A percentile compares a stretch with the other conserved stretches of the same genome.
Evolutionary conservation across 1,284 basidiomycete species (phyloP).

Genomic region (Cerioporus squamosus): DNA sequence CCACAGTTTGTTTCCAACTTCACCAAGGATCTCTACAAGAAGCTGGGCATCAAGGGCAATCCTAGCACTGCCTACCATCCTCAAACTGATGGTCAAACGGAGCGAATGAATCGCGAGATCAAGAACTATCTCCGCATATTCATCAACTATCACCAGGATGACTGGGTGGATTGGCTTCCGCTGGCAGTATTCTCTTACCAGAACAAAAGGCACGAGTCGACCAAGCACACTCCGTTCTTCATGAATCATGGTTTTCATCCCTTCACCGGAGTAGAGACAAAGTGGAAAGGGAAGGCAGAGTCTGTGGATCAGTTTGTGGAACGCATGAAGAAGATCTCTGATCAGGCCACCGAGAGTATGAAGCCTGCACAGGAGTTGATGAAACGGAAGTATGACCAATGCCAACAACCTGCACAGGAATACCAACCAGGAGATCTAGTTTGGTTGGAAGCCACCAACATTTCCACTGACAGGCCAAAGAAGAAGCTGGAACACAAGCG

Average conservation of each 20-base stretch:
- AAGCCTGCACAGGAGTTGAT: conserved; percentile 2
- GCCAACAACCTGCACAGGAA: not conserved
- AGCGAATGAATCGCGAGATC: conserved; percentile 36
- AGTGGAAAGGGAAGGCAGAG: not conserved
- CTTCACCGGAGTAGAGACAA: conserved; percentile 6
- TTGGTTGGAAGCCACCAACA: conserved; percentile 33
- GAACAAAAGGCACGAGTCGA: conserved; percentile 28
- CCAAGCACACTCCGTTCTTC: conserved; percentile 35
- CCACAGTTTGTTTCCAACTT: conserved; percentile 35
- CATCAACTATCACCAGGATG: conserved; percentile 32
- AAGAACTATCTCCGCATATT: conserved; percentile 30
- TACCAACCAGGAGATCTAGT: conserved; percentile 36
- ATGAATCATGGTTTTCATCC: conserved; percentile 3
- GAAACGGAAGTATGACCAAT: conserved; percentile 9
- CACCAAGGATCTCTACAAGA: conserved; percentile 1
- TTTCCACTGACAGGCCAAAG: conserved; percentile 31
- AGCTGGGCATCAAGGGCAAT: conserved; percentile 8
- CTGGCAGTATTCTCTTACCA: conserved; percentile 32
- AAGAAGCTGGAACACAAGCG: conserved; percentile 38
- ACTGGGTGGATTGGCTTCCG: conserved; percentile 36
- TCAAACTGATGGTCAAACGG: conserved; percentile 37
- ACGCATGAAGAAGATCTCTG: conserved; percentile 3
- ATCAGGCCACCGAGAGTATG: not conserved
- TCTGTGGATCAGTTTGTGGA: not conserved
- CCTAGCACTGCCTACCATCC: conserved; percentile 35